These are phyloP conservation scores for Monosporascus cannonballus DNA, from an alignment of 2,329 filamentous ascomycete genomes.

Conservation along the genomic window DNA sequence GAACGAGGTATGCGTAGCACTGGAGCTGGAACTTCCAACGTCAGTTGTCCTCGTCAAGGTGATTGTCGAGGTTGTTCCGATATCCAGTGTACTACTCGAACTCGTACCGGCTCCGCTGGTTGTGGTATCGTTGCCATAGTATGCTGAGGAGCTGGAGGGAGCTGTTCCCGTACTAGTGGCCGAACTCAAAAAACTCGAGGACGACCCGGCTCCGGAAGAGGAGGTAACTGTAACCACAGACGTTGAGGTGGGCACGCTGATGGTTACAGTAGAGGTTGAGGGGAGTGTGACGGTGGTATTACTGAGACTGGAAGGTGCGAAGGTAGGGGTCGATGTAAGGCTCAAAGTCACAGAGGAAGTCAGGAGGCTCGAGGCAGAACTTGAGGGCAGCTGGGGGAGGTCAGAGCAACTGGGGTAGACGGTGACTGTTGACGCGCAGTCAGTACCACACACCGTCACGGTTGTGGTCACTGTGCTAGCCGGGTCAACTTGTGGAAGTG, in stretches of 20 bases:
- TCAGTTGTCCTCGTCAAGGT: neutral
- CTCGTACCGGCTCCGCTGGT: neutral
- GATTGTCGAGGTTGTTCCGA: neutral
- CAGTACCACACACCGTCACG: constrained; percentile 20
- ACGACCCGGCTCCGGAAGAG: constrained; percentile 4
- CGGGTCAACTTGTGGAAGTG: constrained; percentile 12
- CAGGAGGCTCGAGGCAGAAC: neutral
- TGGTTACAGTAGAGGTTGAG: constrained; percentile 11
- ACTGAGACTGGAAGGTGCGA: neutral
- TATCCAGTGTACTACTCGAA: neutral
- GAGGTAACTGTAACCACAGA: neutral
- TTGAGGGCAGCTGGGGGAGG: neutral
- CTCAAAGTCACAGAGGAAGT: constrained; percentile 2
- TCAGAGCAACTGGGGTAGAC: constrained; percentile 18
- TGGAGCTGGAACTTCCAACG: constrained; percentile 2
- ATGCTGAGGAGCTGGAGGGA: neutral
- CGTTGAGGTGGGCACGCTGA: constrained; percentile 9
- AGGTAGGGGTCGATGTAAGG: constrained; percentile 4
- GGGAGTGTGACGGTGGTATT: constrained; percentile 12
- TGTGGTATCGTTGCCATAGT: neutral
- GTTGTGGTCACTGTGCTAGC: constrained; percentile 16
- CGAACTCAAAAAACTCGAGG: constrained; percentile 7
- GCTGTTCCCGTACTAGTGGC: neutral
- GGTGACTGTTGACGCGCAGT: constrained; percentile 21
- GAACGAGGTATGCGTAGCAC: constrained; percentile 2